Conservation (phyloP, 2,329 filamentous ascomycete genomes). For the Trichoderma sp. region DNA sequence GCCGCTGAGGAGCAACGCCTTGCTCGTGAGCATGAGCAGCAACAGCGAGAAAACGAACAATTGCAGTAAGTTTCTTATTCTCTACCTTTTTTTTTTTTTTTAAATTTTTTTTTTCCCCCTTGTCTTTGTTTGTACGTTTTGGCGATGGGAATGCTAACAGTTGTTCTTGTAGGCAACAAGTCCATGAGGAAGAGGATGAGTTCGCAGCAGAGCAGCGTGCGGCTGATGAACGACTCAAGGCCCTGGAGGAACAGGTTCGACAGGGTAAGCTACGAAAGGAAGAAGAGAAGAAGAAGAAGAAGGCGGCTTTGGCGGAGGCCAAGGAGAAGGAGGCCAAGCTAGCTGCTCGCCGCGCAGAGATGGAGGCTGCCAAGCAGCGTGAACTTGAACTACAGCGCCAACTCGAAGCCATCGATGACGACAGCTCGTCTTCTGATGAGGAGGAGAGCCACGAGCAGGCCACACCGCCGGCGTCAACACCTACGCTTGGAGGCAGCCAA, state of each 20-base stretch:
- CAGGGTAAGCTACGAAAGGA: slow-evolving; percentile 94
- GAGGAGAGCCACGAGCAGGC: slow-evolving; percentile 77
- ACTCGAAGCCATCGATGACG: slow-evolving; percentile 73
- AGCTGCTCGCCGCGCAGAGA: slow-evolving; percentile 82
- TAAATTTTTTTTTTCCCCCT: too few species aligned
- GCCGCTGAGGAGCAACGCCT: slow-evolving; percentile 66
- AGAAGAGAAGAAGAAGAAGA: slow-evolving; percentile 90
- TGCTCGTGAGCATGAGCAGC: slow-evolving; percentile 71
- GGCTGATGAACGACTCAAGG: slow-evolving; percentile 78
- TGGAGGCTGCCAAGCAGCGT: slow-evolving; percentile 86
- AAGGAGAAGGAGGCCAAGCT: slow-evolving; percentile 87
- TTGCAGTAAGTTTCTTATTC: slow-evolving; percentile 71
- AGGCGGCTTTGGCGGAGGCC: slow-evolving; percentile 81
- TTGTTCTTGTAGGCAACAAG: slow-evolving; percentile 63
- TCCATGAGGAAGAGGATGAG: slow-evolving; percentile 75
- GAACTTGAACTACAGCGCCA: slow-evolving; percentile 88
- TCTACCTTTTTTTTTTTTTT: background rate
- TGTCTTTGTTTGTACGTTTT: background rate
- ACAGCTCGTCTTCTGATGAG: slow-evolving; percentile 71
- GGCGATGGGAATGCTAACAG: slow-evolving; percentile 32
- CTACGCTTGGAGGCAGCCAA: slow-evolving; percentile 55
- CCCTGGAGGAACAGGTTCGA: slow-evolving; percentile 89
- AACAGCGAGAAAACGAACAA: slow-evolving; percentile 70
- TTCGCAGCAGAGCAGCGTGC: slow-evolving; percentile 78
- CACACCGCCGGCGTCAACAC: slow-evolving; percentile 61